These are phyloP conservation scores for Acacia pycnantha DNA, from an alignment of 331 rosid species.

Conservation along the genomic window DNA sequence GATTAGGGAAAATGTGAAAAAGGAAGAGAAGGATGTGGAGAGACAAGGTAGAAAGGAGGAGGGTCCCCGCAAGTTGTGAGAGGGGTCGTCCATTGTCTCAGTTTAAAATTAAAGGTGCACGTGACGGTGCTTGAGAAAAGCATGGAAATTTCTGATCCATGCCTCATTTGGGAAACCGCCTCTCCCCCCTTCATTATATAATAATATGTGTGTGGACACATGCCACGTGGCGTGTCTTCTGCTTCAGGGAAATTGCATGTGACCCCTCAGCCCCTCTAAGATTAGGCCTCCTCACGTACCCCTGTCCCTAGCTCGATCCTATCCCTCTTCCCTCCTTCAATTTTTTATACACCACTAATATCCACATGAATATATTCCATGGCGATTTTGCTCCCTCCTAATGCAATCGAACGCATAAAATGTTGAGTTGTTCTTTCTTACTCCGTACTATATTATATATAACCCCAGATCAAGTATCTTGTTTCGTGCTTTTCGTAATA, in stretches of 20 bases:
- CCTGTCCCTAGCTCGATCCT: slow-evolving; percentile 40
- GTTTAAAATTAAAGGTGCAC: slow-evolving; percentile 46
- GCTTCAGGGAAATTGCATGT: slow-evolving; percentile 65
- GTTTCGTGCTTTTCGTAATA: neutral
- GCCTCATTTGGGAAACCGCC: slow-evolving; percentile 40
- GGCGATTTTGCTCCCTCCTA: neutral
- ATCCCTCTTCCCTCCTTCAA: neutral
- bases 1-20: slow-evolving; percentile 48
- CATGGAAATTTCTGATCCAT: slow-evolving; percentile 42
- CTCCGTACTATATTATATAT: no score
- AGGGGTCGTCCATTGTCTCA: slow-evolving; percentile 28
- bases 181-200: slow-evolving; percentile 22
- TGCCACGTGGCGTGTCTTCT: slow-evolving; percentile 76
- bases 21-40: neutral
- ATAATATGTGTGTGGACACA: slow-evolving; percentile 14
- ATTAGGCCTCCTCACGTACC: slow-evolving; percentile 47
- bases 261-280: slow-evolving; percentile 31
- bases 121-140: slow-evolving; percentile 62
- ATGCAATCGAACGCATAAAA: neutral
- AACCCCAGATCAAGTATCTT: neutral
- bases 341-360: neutral
- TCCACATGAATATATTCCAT: neutral
- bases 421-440: neutral
- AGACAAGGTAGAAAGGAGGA: slow-evolving; percentile 18
- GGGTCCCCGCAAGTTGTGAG: slow-evolving; percentile 34